phyloP scores from a whole-genome alignment of 2,329 filamentous ascomycete genomes.

The Neurospora crassa region DNA sequence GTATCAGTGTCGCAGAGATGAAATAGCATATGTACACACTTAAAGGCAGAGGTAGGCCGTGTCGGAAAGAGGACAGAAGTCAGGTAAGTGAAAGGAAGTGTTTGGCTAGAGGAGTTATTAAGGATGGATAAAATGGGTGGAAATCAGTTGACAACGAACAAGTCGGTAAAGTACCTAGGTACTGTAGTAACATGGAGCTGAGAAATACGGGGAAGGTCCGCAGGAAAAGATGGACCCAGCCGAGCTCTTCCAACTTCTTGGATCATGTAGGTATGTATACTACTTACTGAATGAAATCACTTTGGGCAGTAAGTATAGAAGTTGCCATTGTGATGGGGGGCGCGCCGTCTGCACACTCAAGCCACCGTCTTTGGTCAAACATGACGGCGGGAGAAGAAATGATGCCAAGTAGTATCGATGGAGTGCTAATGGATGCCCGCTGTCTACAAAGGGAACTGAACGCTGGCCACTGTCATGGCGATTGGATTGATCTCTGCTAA shows the following conservation, averaged over 20 bases:
- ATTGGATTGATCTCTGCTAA: background rate
- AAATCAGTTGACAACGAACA: background rate
- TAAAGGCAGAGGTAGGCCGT: too few relatives aligned
- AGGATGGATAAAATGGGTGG: background rate
- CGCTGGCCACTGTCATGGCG: background rate
- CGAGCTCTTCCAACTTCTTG: background rate
- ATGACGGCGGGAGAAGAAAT: background rate
- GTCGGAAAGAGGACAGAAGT: background rate
- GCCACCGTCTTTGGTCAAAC: background rate
- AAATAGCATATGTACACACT: background rate
- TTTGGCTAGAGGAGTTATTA: background rate
- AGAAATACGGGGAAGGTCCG: background rate
- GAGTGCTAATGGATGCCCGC: background rate
- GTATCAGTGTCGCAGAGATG: background rate
- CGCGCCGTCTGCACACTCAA: background rate
- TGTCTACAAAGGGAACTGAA: background rate
- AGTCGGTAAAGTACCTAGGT: too few relatives aligned
- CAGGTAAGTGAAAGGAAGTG: background rate
- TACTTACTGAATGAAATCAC: background rate
- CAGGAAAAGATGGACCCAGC: background rate
- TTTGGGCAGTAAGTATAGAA: background rate
- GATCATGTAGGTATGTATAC: background rate
- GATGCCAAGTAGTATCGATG: background rate
- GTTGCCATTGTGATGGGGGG: background rate
- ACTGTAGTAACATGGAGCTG: background rate